Evolutionary conservation across 208 protist genomes (phyloP).

Genomic region (Trypanosoma lewisi): DNA sequence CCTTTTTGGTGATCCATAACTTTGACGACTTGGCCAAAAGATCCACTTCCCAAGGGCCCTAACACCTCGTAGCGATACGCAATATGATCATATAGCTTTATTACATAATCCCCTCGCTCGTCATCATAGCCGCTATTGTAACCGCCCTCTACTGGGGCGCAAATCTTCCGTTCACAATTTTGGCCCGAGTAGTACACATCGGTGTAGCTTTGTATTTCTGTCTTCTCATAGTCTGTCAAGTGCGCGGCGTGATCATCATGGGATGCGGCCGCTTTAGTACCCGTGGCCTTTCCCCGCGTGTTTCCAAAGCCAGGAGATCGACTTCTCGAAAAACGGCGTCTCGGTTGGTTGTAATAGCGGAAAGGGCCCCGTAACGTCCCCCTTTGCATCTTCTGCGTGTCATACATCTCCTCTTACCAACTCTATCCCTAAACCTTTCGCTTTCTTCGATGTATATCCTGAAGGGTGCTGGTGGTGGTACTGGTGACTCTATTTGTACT

Average conservation of each 20-base stretch:
- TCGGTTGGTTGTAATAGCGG: not conserved
- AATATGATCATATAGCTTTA: constrained; percentile 91
- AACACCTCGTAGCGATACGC: constrained; percentile 90
- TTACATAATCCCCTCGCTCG: constrained; percentile 89
- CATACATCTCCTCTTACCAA: constrained; percentile 11
- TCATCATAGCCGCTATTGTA: constrained; percentile 93
- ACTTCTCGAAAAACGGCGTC: not conserved
- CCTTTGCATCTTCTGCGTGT: constrained; percentile 5
- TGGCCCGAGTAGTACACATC: constrained; percentile 69
- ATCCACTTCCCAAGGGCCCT: constrained; percentile 64
- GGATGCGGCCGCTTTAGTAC: not conserved
- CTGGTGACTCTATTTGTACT: too few relatives aligned
- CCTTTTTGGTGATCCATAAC: constrained; percentile 54
- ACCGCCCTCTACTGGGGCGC: constrained; percentile 35
- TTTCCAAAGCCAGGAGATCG: not conserved
- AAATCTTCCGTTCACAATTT: constrained; percentile 60
- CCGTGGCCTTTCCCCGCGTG: not conserved
- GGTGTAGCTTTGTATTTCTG: constrained; percentile 54
- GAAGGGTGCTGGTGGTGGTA: too few relatives aligned
- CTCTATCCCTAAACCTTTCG: not conserved
- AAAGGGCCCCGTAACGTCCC: not conserved
- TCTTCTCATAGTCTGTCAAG: constrained; percentile 64
- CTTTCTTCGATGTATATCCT: too few relatives aligned
- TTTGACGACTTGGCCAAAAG: constrained; percentile 88
- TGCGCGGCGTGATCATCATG: constrained; percentile 23